Conservation (phyloP, 495 filamentous ascomycete species). For the Penicillium ochrochloron region DNA sequence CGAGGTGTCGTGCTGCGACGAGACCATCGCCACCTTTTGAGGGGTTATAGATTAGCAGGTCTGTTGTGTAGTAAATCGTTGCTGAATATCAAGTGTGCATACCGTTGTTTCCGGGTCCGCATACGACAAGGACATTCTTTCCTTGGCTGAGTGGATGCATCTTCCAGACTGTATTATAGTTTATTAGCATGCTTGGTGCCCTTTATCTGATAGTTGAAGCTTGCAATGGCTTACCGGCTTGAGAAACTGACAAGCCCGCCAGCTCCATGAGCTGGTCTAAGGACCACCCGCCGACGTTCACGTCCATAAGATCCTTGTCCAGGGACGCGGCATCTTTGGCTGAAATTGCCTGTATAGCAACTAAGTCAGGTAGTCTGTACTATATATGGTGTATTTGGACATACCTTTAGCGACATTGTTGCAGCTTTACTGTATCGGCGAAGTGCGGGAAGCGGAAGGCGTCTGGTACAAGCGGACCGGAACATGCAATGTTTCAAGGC, state of each 20-base stretch:
- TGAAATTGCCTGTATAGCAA: slow-evolving; percentile 67
- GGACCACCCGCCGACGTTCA: slow-evolving; percentile 77
- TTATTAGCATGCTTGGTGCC: not conserved
- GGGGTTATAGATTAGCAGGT: slow-evolving; percentile 14
- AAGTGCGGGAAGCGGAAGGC: slow-evolving; percentile 19
- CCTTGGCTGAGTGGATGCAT: slow-evolving; percentile 78
- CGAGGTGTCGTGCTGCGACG: slow-evolving; percentile 92
- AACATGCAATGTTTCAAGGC: slow-evolving; percentile 33
- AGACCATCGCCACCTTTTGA: slow-evolving; percentile 86
- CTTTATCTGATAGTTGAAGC: not conserved
- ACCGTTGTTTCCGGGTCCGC: slow-evolving; percentile 96
- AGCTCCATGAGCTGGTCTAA: slow-evolving; percentile 98
- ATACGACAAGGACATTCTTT: slow-evolving; percentile 79
- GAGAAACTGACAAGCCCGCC: slow-evolving; percentile 89
- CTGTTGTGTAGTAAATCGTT: not conserved
- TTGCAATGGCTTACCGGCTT: slow-evolving; percentile 65
- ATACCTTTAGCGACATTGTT: slow-evolving; percentile 50
- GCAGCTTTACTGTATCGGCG: slow-evolving; percentile 38
- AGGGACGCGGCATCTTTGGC: slow-evolving; percentile 86
- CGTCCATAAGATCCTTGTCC: slow-evolving; percentile 90
- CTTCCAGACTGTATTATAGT: slow-evolving; percentile 26
- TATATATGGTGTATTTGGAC: not conserved
- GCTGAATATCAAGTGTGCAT: slow-evolving; percentile 25
- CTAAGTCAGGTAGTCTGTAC: not conserved
- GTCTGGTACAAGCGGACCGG: slow-evolving; percentile 19